Evolutionary conservation across 441 rosid species (phyloP).

Genomic region (Oxalis stricta): DNA sequence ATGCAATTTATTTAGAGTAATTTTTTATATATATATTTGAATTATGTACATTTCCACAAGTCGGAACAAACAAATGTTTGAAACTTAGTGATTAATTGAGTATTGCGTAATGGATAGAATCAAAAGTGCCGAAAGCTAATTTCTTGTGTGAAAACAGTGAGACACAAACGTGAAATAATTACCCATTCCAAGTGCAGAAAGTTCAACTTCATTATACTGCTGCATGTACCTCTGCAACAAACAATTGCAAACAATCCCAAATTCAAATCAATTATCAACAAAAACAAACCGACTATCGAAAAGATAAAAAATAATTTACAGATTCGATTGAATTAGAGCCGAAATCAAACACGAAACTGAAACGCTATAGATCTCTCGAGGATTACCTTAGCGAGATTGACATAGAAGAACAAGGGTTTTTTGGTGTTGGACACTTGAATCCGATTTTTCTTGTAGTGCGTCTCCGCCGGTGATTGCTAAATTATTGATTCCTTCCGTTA

Average conservation of each 20-base stretch:
- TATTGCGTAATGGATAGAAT: too few relatives aligned
- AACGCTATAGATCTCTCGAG: slow-evolving; percentile 1
- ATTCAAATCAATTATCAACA: not conserved
- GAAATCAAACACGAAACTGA: not conserved
- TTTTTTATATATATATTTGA: too few relatives aligned
- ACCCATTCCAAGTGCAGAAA: slow-evolving; percentile 97
- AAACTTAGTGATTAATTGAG: not conserved
- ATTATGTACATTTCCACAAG: not conserved
- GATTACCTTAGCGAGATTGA: slow-evolving; percentile 80
- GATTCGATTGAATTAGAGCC: not conserved
- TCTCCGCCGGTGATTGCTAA: slow-evolving; percentile 26
- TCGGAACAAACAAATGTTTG: not conserved
- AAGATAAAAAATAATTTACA: not conserved
- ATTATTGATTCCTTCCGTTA: slow-evolving; percentile 59
- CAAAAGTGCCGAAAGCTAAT: too few relatives aligned
- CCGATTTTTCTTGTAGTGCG: slow-evolving; percentile 48
- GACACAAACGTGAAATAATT: slow-evolving; percentile 1
- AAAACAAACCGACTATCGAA: not conserved
- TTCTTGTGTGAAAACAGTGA: too few relatives aligned
- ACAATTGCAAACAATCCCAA: not conserved
- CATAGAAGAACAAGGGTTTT: slow-evolving; percentile 82
- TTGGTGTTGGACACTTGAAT: slow-evolving; percentile 94
- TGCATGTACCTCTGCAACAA: slow-evolving; percentile 85
- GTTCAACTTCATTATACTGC: slow-evolving; percentile 71
- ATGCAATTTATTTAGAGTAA: too few relatives aligned